These are phyloP conservation scores for Cordyceps cateniannulata DNA, from an alignment of 2,329 filamentous ascomycete genomes.

Conservation along the genomic window DNA sequence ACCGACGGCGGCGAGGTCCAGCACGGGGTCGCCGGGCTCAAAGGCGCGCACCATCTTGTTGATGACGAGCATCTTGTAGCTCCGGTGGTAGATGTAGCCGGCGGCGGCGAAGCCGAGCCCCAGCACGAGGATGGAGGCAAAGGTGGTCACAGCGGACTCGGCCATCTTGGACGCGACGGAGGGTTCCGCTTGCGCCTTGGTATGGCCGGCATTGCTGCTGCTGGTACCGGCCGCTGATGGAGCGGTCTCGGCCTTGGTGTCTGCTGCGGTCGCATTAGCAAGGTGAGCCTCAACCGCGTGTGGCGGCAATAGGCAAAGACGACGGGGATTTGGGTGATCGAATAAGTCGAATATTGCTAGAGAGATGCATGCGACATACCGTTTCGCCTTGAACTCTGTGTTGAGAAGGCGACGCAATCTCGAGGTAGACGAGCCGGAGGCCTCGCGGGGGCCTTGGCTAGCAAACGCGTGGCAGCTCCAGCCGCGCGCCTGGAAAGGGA, in stretches of 20 bases:
- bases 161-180: conserved; percentile 55
- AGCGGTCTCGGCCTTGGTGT: neutral
- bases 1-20: conserved; percentile 66
- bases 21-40: conserved; percentile 81
- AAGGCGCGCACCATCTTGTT: conserved; percentile 91
- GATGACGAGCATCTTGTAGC: conserved; percentile 87
- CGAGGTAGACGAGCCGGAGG: neutral
- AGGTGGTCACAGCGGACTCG: conserved; percentile 68
- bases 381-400: conserved; percentile 20
- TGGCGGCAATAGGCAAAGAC: neutral
- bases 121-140: conserved; percentile 67
- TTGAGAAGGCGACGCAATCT: conserved; percentile 20
- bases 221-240: neutral
- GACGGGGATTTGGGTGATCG: neutral
- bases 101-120: conserved; percentile 59
- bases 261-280: neutral
- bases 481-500: neutral
- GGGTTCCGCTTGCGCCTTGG: conserved; percentile 21
- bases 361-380: conserved; percentile 20
- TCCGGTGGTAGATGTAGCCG: conserved; percentile 71
- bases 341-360: neutral
- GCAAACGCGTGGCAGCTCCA: neutral
- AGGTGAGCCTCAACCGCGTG: neutral
- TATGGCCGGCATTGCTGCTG: neutral
- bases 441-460: neutral